phyloP scores from a whole-genome alignment of 352 stramenopile genomes.

The Phytopythium montanum region DNA sequence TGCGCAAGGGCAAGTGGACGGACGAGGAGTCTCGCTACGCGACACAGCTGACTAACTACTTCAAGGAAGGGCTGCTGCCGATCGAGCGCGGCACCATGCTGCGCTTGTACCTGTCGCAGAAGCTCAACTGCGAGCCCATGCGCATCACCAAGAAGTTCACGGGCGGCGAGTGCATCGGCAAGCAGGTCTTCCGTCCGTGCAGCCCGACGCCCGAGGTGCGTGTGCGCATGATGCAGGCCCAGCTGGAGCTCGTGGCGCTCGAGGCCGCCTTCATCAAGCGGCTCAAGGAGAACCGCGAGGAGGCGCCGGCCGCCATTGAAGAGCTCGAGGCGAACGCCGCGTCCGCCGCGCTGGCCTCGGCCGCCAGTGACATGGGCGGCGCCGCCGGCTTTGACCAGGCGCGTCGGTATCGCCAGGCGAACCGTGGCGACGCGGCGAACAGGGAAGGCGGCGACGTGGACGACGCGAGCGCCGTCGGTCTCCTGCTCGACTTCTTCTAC shows the following conservation, averaged over 20 bases:
- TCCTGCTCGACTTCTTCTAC: slow-evolving; percentile 81
- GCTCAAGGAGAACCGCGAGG: slow-evolving; percentile 78
- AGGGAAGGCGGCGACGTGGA: slow-evolving; percentile 35
- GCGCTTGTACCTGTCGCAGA: slow-evolving; percentile 87
- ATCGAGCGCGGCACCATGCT: slow-evolving; percentile 89
- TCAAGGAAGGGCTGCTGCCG: slow-evolving; percentile 79
- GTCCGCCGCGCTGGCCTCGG: slow-evolving; percentile 12
- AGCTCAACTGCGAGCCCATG: slow-evolving; percentile 92
- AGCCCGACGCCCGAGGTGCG: slow-evolving; percentile 59
- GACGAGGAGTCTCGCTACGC: slow-evolving; percentile 79
- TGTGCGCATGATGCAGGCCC: slow-evolving; percentile 66
- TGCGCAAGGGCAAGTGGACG: slow-evolving; percentile 87
- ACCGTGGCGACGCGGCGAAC: slow-evolving; percentile 25
- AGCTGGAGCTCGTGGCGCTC: slow-evolving; percentile 65
- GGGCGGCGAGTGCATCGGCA: slow-evolving; percentile 88
- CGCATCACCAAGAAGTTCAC: slow-evolving; percentile 93
- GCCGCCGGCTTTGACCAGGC: slow-evolving; percentile 17
- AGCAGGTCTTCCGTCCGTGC: slow-evolving; percentile 84
- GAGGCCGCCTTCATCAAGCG: slow-evolving; percentile 76
- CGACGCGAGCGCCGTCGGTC: slow-evolving; percentile 60
- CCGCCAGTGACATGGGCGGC: slow-evolving; percentile 17
- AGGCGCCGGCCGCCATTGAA: slow-evolving; percentile 45
- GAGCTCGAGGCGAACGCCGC: slow-evolving; percentile 36
- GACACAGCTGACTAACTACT: slow-evolving; percentile 74
- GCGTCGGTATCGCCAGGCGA: slow-evolving; percentile 23